Evolutionary conservation across 164 flowering plant genomes (phyloP).

Genomic region (Umbellularia californica): DNA sequence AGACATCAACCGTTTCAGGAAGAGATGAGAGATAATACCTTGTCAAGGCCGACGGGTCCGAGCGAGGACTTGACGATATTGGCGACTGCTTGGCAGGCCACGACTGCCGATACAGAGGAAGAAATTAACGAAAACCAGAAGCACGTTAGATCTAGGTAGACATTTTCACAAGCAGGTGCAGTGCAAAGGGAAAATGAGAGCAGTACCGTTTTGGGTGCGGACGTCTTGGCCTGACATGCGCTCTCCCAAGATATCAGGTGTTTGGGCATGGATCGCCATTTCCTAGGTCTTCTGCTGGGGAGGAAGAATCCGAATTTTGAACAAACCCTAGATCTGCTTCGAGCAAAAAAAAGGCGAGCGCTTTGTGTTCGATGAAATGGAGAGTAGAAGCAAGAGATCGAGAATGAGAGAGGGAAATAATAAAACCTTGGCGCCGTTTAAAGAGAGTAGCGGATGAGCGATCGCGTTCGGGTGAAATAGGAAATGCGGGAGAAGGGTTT

Average conservation of each 20-base stretch:
- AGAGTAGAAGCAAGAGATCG: too few relatives aligned
- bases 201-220: constrained; percentile 88
- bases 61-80: constrained; percentile 91
- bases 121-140: not conserved
- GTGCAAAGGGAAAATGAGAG: not conserved
- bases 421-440: too few relatives aligned
- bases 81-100: constrained; percentile 87
- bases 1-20: too few relatives aligned
- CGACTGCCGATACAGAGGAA: constrained; percentile 36
- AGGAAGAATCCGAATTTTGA: too few relatives aligned
- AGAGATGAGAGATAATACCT: constrained; percentile 39
- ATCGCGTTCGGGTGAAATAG: too few relatives aligned
- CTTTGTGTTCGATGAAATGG: too few relatives aligned
- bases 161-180: not conserved
- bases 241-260: constrained; percentile 83
- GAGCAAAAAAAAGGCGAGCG: too few relatives aligned
- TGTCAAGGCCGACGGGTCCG: constrained; percentile 98
- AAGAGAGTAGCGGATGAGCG: too few relatives aligned
- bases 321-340: too few relatives aligned
- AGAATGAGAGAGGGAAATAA: too few relatives aligned
- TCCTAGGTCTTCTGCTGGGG: not conserved
- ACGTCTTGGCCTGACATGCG: constrained; percentile 98
- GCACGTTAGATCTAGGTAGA: too few relatives aligned
- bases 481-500: too few relatives aligned
- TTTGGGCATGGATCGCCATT: constrained; percentile 44